phyloP scores from a whole-genome alignment of 1,139 yeast species.

The Nematodospora anomalae region DNA sequence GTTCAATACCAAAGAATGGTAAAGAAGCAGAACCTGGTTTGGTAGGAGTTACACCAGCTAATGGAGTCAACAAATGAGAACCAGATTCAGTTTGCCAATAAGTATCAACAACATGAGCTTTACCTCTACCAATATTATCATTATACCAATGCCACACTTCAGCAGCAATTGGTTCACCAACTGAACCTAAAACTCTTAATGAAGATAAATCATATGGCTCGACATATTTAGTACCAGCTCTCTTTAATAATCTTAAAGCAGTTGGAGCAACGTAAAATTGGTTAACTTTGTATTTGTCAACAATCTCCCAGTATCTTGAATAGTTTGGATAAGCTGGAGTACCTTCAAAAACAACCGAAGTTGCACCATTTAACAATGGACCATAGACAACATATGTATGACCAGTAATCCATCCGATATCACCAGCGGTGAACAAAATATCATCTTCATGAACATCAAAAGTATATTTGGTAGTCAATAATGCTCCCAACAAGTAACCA shows the following conservation, averaged over 20 bases:
- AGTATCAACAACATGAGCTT: slow-evolving; percentile 75
- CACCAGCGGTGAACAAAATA: slow-evolving; percentile 79
- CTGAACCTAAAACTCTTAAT: slow-evolving; percentile 76
- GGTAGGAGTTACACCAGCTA: slow-evolving; percentile 73
- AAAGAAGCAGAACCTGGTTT: slow-evolving; percentile 79
- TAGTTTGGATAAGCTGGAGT: slow-evolving; percentile 82
- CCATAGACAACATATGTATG: slow-evolving; percentile 84
- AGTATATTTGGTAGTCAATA: slow-evolving; percentile 67
- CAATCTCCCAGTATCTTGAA: slow-evolving; percentile 82
- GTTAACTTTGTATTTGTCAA: slow-evolving; percentile 72
- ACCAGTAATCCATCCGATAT: slow-evolving; percentile 88
- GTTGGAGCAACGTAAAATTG: slow-evolving; percentile 92
- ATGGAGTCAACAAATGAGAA: slow-evolving; percentile 68
- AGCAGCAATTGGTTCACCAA: slow-evolving; percentile 91
- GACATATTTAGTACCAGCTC: slow-evolving; percentile 74
- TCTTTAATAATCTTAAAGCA: slow-evolving; percentile 76
- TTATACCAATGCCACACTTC: slow-evolving; percentile 94
- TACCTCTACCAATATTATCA: slow-evolving; percentile 71
- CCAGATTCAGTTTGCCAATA: slow-evolving; percentile 89
- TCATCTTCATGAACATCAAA: slow-evolving; percentile 77
- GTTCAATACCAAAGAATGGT: slow-evolving; percentile 74
- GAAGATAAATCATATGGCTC: slow-evolving; percentile 65
- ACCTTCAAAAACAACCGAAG: slow-evolving; percentile 82
- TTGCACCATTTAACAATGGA: slow-evolving; percentile 74
- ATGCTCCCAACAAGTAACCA: slow-evolving; percentile 73